Conservation (phyloP, 1,139 yeast species). For the Debaryomyces singareniensis region DNA sequence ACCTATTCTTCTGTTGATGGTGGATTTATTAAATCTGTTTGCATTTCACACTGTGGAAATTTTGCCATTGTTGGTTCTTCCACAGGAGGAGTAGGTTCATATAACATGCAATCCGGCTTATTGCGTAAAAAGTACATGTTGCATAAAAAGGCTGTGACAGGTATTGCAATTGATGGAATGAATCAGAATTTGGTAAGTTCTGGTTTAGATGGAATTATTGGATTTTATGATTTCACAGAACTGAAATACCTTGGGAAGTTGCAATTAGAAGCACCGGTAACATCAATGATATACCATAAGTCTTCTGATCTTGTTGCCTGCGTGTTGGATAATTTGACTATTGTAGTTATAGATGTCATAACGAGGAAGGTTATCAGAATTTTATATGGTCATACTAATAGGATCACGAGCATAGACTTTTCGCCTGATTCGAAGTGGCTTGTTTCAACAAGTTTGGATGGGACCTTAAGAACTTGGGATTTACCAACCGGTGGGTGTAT, state of each 20-base stretch:
- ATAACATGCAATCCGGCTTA: conserved; percentile 85
- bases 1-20: conserved; percentile 67
- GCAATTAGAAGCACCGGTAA: conserved; percentile 69
- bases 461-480: conserved; percentile 95
- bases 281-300: conserved; percentile 68
- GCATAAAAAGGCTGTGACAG: conserved; percentile 75
- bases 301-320: conserved; percentile 82
- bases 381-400: conserved; percentile 82
- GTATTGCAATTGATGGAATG: conserved; percentile 84
- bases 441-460: conserved; percentile 75
- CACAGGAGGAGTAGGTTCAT: conserved; percentile 80
- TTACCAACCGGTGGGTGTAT: conserved; percentile 96
- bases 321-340: conserved; percentile 79
- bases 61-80: conserved; percentile 93
- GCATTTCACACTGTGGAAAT: conserved; percentile 90
- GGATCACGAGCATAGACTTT: conserved; percentile 85
- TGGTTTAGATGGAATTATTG: conserved; percentile 86
- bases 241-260: conserved; percentile 66
- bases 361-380: conserved; percentile 83
- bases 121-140: conserved; percentile 60
- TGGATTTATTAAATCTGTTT: conserved; percentile 74
- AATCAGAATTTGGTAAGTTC: conserved; percentile 80
- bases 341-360: conserved; percentile 74
- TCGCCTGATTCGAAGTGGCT: conserved; percentile 97
- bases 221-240: conserved; percentile 78